Percentiles rank a stretch among this genome's conserved stretches.
Evolutionary conservation across 202 grass and related monocot species (phyloP).

Genomic region (Elaeis oleifera): DNA sequence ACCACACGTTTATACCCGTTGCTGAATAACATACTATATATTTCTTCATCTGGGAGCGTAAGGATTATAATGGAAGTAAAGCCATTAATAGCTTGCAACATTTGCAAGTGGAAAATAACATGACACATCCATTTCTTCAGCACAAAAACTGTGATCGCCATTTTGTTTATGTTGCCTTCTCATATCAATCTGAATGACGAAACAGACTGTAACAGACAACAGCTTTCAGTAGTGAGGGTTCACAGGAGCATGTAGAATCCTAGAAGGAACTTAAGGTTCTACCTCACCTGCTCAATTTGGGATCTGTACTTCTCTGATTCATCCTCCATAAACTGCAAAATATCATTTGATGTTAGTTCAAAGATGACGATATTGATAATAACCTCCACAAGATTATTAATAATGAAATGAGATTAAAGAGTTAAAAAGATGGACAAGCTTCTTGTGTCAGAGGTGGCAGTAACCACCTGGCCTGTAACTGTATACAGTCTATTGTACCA

Average conservation of each 20-base stretch:
- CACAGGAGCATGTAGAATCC: neutral
- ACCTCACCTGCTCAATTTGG: slow-evolving; percentile 59
- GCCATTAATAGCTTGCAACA: no score
- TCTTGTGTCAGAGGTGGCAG: neutral
- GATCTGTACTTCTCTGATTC: slow-evolving; percentile 51
- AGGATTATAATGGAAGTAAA: no score
- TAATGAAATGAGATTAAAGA: slow-evolving; percentile 1
- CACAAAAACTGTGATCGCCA: no score
- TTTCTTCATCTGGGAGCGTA: no score
- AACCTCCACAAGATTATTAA: neutral
- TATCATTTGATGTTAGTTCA: slow-evolving; percentile 1
- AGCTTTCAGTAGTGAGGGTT: neutral
- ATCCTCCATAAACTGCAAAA: slow-evolving; percentile 58
- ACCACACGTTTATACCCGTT: no score
- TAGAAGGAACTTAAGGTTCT: neutral
- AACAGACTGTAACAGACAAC: slow-evolving; percentile 37
- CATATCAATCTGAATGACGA: slow-evolving; percentile 62
- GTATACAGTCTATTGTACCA: slow-evolving; percentile 94
- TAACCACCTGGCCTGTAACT: slow-evolving; percentile 68
- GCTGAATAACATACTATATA: no score
- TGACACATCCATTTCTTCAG: no score
- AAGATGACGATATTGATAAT: neutral
- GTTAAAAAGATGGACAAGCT: neutral
- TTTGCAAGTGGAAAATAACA: no score
- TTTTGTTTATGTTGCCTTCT: slow-evolving; percentile 3